Evolutionary conservation across 2,329 filamentous ascomycete species (phyloP), one percentile per base, ranked within the genome.

Genomic region (Beauveria medogensis): DNA sequence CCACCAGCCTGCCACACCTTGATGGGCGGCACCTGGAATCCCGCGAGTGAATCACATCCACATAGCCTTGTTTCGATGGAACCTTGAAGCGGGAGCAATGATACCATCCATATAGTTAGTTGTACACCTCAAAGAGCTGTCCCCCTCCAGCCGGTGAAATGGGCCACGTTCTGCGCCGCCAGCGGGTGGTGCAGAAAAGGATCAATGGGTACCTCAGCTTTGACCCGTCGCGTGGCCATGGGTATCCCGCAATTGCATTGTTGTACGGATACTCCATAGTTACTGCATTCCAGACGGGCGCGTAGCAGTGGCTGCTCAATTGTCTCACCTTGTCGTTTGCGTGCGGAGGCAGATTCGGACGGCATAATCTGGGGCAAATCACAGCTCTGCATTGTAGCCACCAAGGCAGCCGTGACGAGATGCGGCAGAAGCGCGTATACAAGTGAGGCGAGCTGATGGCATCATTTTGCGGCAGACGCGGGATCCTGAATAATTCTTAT

Each of bases 331-430:
- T 34, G 20, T 22, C 30, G 18, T 16, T 26, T 16, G 22, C 22
- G 34, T 34, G 28, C 44, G 16, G 5, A 4, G 34, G 30, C 5
- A 22, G 22, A 24, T 40, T 44, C 22, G 18, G 47, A 52, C 56
- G 47, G 56, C 48, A 53, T 55, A 34, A 55, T 51, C 59, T 61
- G 20, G 59, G 24, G 26, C 59, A 61, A 61, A 61, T 61, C 59
- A 61, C 43, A 51, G 52, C 52, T 8, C 41, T 20, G 51, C 34
- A 55, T 55, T 55, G 22, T 24, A 22, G 56, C 56, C 56, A 59
- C 48, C 20, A 2, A 26, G 37, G 24, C 56, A 44, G 47, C 37
- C 18, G 28, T 52, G 12, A 46, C 40, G 24, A 44, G 20, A n/a
- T 34, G 54, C 7, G 12, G 37, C 18, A 24, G 22, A 24, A 20